phyloP scores from a whole-genome alignment of 1,284 basidiomycete genomes.

The Phlebopus sp. region DNA sequence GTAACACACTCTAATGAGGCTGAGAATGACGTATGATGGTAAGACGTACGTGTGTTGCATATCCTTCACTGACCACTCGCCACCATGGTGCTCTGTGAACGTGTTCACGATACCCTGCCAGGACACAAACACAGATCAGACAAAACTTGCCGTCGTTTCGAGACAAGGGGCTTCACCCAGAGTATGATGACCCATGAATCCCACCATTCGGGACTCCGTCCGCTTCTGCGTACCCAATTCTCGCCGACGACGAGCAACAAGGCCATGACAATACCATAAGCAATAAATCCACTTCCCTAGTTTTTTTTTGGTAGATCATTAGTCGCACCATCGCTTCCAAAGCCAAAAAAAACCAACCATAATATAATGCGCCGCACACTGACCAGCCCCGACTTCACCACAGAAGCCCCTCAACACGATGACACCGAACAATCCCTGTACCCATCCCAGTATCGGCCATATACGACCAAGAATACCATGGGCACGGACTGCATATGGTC shows the following conservation, averaged over 20 bases:
- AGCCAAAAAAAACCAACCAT: constrained; percentile 51
- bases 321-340: background rate
- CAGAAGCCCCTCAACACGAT: constrained; percentile 70
- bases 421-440: constrained; percentile 76
- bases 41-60: constrained; percentile 85
- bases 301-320: no score
- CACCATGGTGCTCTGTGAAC: constrained; percentile 88
- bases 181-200: constrained; percentile 87
- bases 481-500: constrained; percentile 69
- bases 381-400: constrained; percentile 65
- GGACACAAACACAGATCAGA: constrained; percentile 4
- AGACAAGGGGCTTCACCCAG: constrained; percentile 60
- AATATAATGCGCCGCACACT: constrained; percentile 90
- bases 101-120: constrained; percentile 69
- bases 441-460: constrained; percentile 89
- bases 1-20: background rate
- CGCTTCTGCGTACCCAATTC: constrained; percentile 72
- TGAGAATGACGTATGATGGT: background rate
- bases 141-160: background rate
- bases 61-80: constrained; percentile 84
- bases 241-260: constrained; percentile 84
- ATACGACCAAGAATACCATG: constrained; percentile 84
- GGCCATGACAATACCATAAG: constrained; percentile 82
- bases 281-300: constrained; percentile 80
- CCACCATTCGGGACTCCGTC: constrained; percentile 85